A percentile compares a stretch with the other conserved stretches of the same genome.
Evolutionary conservation across 75 land plant genomes (phyloP).

Genomic region (Pseudotsuga menziesii): DNA sequence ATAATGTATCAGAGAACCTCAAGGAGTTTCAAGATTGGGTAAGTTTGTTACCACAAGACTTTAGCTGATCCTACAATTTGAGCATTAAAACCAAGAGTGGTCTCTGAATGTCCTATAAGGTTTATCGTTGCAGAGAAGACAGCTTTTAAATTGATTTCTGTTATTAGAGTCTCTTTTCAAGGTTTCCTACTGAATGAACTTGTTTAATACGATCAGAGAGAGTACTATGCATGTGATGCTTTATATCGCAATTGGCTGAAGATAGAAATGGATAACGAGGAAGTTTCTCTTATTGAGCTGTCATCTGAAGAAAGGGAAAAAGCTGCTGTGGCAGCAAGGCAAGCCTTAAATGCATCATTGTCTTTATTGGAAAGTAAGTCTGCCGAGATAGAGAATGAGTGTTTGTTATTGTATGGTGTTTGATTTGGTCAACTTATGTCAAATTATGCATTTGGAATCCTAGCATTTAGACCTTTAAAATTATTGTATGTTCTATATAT

Average conservation of each 20-base stretch:
- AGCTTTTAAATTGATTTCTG: not conserved
- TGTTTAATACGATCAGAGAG: conserved; percentile 39
- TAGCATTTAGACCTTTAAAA: not conserved
- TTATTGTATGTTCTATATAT: no score
- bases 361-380: conserved; percentile 50
- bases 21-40: conserved; percentile 95
- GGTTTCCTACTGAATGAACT: not conserved
- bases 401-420: not conserved
- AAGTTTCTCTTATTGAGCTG: conserved; percentile 45
- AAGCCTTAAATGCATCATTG: conserved; percentile 53
- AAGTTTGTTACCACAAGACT: conserved; percentile 5
- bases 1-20: conserved; percentile 60
- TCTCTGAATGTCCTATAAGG: not conserved
- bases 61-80: not conserved
- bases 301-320: conserved; percentile 78
- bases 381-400: not conserved
- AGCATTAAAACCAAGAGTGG: not conserved
- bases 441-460: not conserved
- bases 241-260: conserved; percentile 91
- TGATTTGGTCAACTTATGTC: not conserved
- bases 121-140: not conserved
- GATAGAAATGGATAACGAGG: conserved; percentile 59
- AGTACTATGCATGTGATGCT: conserved; percentile 91
- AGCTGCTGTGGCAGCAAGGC: conserved; percentile 55
- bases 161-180: not conserved